Percentiles rank a stretch among this genome's conserved stretches.
These are phyloP conservation scores for Gracilaria domingensis DNA, from an alignment of 23 red algal species.

Conservation along the genomic window DNA sequence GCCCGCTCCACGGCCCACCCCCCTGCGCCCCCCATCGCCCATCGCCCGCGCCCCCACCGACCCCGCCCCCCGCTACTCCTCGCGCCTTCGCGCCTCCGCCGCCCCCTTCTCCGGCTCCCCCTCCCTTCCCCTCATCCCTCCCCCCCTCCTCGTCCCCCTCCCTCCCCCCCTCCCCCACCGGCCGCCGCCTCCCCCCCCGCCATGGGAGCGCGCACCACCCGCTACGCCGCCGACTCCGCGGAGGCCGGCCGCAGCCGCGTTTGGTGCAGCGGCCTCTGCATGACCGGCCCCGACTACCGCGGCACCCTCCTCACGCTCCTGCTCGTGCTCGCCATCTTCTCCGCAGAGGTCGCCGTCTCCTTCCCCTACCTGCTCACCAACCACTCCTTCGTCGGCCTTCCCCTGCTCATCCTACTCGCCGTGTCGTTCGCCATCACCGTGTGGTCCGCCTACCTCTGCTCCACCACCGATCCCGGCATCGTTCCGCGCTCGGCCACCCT, in stretches of 20 bases:
- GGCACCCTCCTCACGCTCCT: constrained; percentile 58
- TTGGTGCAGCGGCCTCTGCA: constrained; percentile 71
- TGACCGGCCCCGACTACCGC: constrained; percentile 74
- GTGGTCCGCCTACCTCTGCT: constrained; percentile 70
- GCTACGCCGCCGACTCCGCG: constrained; percentile 52
- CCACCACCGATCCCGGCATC: constrained; percentile 94
- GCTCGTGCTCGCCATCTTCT: constrained; percentile 47
- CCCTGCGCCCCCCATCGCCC: background rate
- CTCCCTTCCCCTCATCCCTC: background rate
- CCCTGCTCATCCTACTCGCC: constrained; percentile 65
- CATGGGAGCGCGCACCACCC: constrained; percentile 72
- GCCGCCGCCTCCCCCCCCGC: constrained; percentile 8
- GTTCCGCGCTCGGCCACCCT: constrained; percentile 72
- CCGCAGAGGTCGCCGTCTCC: constrained; percentile 62
- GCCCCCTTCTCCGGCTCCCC: background rate
- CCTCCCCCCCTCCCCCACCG: background rate
- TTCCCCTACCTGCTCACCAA: constrained; percentile 71
- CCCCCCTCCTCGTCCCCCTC: background rate
- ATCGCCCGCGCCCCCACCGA: background rate
- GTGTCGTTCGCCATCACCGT: constrained; percentile 75
- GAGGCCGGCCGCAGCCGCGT: constrained; percentile 61
- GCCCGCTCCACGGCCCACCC: background rate
- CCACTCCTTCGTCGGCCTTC: constrained; percentile 45
- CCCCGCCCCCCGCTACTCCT: too few relatives aligned
- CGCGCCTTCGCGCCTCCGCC: too few relatives aligned